These are phyloP conservation scores for Podospora fimiseda DNA, from an alignment of 495 filamentous ascomycete genomes.

Conservation along the genomic window DNA sequence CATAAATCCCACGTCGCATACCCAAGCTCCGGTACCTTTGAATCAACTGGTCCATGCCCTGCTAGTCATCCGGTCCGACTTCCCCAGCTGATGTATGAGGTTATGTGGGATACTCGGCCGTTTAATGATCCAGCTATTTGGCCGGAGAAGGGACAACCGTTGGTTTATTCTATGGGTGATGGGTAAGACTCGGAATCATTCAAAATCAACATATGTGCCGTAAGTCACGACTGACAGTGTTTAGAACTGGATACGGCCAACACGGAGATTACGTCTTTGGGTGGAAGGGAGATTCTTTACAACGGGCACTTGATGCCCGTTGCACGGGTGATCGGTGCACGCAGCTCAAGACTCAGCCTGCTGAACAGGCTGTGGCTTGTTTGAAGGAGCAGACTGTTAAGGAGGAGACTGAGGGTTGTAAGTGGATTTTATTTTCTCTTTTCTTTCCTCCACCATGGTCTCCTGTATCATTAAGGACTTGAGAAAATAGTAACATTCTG, in stretches of 20 bases:
- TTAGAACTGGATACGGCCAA: constrained; percentile 34
- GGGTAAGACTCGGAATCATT: constrained; percentile 17
- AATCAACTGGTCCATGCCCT: constrained; percentile 34
- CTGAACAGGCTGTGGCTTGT: constrained; percentile 28
- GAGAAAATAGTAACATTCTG: neutral
- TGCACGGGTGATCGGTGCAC: constrained; percentile 39
- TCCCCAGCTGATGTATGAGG: constrained; percentile 47
- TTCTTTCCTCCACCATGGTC: too few relatives aligned
- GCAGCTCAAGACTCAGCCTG: constrained; percentile 27
- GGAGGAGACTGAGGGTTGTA: constrained; percentile 34
- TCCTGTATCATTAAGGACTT: too few relatives aligned
- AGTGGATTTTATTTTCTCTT: constrained; percentile 1
- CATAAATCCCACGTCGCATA: constrained; percentile 48
- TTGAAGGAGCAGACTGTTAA: constrained; percentile 25
- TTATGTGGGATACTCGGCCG: constrained; percentile 41
- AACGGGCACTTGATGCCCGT: constrained; percentile 42
- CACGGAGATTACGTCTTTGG: constrained; percentile 50
- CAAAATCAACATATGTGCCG: neutral
- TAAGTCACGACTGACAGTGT: neutral
- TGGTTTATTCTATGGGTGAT: constrained; percentile 46
- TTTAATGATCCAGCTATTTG: constrained; percentile 41
- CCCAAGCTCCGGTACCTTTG: constrained; percentile 21
- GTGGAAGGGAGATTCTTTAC: constrained; percentile 44
- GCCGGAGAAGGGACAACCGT: constrained; percentile 40
- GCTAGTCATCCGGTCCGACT: constrained; percentile 39